Evolutionary conservation across 2,329 filamentous ascomycete species (phyloP), one percentile per base, ranked within the genome.

Genomic region (Cordyceps cateniannulata): DNA sequence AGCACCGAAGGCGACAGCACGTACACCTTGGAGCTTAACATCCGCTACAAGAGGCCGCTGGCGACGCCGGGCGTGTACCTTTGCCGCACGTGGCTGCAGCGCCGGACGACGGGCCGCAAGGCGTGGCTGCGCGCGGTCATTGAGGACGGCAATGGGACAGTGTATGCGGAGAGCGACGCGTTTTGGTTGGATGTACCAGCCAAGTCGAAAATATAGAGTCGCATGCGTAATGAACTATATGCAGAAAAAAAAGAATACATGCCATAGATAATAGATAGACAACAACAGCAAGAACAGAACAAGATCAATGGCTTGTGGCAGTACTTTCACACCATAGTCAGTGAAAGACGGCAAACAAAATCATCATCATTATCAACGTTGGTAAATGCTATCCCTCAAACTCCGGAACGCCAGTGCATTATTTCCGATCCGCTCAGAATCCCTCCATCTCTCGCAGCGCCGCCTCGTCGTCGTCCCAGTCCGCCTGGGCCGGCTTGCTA

Each of bases 401-500:
- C 25, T 35, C 57, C 57, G 2, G 18, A 20, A 40, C 57, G 49
- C 57, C 57, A 32, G 24, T 42, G 29, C 57, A 53, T 29, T 32
- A 44, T 51, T 38, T 18, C 5, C 25, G 25, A 16, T 35, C n/a
- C 10, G 7, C 1, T 42, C 79, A 84, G 25, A 83, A 63, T 0
- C 77, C 81, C 45, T 82, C 81, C 80, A 85, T 83, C 64, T 84
- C 84, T 42, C 81, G 84, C 84, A 91, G 86, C 1, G 82, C 86
- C 62, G 85, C 87, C 72, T 88, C 84, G 16, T 88, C 86, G 59
- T 86, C 85, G 1, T 79, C 81, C 69, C 83, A 85, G 25, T 77
- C 72, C 40, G 79, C 70, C 5, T 71, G 16, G 5, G 16, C 47
- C 50, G 56, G 42, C 42, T 59, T 47, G 32, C 50, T 62, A 53